These are phyloP conservation scores for Trichoderma koningiopsis DNA, from an alignment of 2,329 filamentous ascomycete species.

Conservation along the genomic window DNA sequence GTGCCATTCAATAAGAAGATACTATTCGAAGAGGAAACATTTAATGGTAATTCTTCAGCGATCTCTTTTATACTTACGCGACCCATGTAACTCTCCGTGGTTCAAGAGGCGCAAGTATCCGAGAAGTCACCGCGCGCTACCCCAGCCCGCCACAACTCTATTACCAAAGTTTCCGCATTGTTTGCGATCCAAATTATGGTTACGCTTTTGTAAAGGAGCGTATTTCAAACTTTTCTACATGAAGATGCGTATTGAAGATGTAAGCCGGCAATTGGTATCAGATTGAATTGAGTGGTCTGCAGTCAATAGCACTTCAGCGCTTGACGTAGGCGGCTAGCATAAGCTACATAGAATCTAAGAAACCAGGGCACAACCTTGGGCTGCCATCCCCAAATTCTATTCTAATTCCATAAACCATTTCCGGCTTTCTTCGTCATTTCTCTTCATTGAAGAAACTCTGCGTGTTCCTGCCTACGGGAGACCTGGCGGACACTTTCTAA, in stretches of 20 bases:
- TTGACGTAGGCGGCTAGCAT: background rate
- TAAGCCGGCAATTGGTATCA: background rate
- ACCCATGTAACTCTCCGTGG: background rate
- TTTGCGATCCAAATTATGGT: background rate
- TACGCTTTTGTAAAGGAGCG: background rate
- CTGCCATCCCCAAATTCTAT: background rate
- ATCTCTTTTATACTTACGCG: background rate
- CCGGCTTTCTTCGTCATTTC: background rate
- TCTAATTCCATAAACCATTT: background rate
- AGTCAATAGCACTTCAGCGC: background rate
- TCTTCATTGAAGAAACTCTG: background rate
- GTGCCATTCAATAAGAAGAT: background rate
- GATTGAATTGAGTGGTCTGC: background rate
- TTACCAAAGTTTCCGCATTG: background rate
- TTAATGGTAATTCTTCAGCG: background rate
- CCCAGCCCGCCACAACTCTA: background rate
- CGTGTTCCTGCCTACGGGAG: conserved; percentile 28
- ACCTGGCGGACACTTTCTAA: conserved; percentile 27
- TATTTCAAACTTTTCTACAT: background rate
- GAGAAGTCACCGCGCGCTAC: conserved; percentile 31
- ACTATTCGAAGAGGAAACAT: background rate
- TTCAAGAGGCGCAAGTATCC: conserved; percentile 32
- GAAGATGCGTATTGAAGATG: background rate
- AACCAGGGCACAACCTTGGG: background rate
- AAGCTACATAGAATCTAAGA: background rate